A percentile compares a stretch with the other conserved stretches of the same genome.
Conservation (phyloP, 306 rosid genomes). For the Trichosanthes truncata region DNA sequence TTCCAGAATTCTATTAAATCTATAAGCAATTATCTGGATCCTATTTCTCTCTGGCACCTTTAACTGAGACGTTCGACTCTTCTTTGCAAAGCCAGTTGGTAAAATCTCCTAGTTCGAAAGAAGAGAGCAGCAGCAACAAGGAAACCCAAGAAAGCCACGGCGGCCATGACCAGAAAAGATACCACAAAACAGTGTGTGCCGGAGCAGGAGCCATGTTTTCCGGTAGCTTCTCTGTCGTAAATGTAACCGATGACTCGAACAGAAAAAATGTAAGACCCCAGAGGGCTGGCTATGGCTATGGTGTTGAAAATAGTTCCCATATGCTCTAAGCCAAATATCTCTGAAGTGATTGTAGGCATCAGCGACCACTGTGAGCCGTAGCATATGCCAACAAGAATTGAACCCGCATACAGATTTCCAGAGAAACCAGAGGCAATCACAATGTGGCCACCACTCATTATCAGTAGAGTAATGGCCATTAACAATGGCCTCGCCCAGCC, state of each 20-base stretch:
- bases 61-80: constrained; percentile 13
- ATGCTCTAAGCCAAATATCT: constrained; percentile 68
- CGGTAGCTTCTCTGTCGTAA: constrained; percentile 48
- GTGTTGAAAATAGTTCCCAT: constrained; percentile 89
- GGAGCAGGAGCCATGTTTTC: constrained; percentile 31
- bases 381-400: constrained; percentile 67
- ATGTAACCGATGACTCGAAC: constrained; percentile 67
- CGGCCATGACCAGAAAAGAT: constrained; percentile 65
- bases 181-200: constrained; percentile 64
- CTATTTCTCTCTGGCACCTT: neutral
- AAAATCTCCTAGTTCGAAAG: constrained; percentile 58
- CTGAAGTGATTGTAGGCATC: constrained; percentile 83
- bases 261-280: constrained; percentile 84
- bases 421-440: constrained; percentile 54
- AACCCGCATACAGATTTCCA: constrained; percentile 67
- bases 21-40: neutral
- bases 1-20: neutral
- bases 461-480: constrained; percentile 41
- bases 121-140: constrained; percentile 46
- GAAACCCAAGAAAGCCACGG: constrained; percentile 44
- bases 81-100: constrained; percentile 32
- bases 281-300: constrained; percentile 62
- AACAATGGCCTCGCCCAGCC: constrained; percentile 73
- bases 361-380: constrained; percentile 92
- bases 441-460: constrained; percentile 51